These are phyloP conservation scores for Carpinus viminea DNA, from an alignment of 306 rosid species.

Conservation along the genomic window DNA sequence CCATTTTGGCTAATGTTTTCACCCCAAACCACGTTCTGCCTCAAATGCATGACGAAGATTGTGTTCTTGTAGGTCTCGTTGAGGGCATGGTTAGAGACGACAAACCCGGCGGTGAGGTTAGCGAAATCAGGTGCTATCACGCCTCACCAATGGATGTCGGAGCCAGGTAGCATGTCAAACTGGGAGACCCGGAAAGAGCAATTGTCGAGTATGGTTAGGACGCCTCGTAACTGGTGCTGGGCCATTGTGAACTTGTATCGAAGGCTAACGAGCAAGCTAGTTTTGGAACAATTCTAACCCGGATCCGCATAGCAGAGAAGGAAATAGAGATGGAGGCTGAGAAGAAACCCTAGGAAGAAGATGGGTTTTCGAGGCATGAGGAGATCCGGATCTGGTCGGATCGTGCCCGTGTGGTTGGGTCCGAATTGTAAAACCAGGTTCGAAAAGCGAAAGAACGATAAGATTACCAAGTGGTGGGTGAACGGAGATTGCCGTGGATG, in stretches of 20 bases:
- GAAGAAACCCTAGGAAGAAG: slow-evolving; percentile 36
- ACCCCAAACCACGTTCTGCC: slow-evolving; percentile 44
- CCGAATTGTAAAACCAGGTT: slow-evolving; percentile 19
- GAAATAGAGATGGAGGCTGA: not conserved
- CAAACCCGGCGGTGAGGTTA: slow-evolving; percentile 62
- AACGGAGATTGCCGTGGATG: slow-evolving; percentile 35
- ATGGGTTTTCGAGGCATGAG: slow-evolving; percentile 65
- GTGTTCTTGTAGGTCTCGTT: slow-evolving; percentile 57
- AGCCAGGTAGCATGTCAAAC: slow-evolving; percentile 82
- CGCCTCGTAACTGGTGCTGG: slow-evolving; percentile 84
- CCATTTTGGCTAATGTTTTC: too few species aligned
- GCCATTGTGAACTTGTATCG: slow-evolving; percentile 66
- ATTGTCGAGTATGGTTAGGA: slow-evolving; percentile 55
- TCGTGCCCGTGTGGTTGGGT: slow-evolving; percentile 20
- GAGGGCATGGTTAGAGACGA: slow-evolving; percentile 53
- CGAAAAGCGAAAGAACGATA: not conserved
- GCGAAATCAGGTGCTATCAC: slow-evolving; percentile 45
- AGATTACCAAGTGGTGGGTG: slow-evolving; percentile 19
- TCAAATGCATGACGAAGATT: slow-evolving; percentile 53
- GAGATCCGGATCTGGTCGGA: slow-evolving; percentile 37
- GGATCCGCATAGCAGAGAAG: slow-evolving; percentile 56
- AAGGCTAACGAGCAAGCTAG: slow-evolving; percentile 40
- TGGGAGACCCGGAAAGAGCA: slow-evolving; percentile 81
- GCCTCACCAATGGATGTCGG: slow-evolving; percentile 79
- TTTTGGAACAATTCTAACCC: slow-evolving; percentile 45